Conservation (phyloP, 192 early-diverging fungal genomes). For the Anaeromyces robustus region DNA sequence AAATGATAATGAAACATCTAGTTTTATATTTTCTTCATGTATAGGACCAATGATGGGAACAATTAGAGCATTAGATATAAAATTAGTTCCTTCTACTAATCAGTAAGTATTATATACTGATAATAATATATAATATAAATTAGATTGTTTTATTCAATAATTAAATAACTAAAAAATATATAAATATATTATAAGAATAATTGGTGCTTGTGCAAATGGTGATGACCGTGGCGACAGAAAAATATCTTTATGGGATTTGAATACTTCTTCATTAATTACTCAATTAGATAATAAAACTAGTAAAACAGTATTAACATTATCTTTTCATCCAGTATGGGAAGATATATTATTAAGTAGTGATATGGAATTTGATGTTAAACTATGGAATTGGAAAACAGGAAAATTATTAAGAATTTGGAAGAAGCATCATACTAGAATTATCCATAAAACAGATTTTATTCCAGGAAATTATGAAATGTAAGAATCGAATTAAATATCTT, state of each 20-base stretch:
- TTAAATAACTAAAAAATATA: background rate
- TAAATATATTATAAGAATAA: constrained; percentile 8
- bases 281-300: constrained; percentile 28
- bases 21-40: constrained; percentile 18
- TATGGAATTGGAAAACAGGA: constrained; percentile 28
- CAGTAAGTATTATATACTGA: constrained; percentile 8
- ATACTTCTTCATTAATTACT: constrained; percentile 13
- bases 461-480: constrained; percentile 19
- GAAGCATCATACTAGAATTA: constrained; percentile 30
- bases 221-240: constrained; percentile 21
- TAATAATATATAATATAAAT: constrained; percentile 2
- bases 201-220: constrained; percentile 24
- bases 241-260: constrained; percentile 32
- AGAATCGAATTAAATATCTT: too few species aligned
- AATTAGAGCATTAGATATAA: constrained; percentile 20
- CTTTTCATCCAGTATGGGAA: constrained; percentile 20
- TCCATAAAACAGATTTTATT: constrained; percentile 20
- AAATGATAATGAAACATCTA: constrained; percentile 11
- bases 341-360: constrained; percentile 23
- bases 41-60: constrained; percentile 21
- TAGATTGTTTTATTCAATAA: too few species aligned
- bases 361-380: constrained; percentile 41
- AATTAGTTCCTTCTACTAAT: constrained; percentile 9
- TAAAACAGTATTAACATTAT: constrained; percentile 22
- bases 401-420: constrained; percentile 19